Base-by-base conservation (phyloP, 768 basidiomycete genomes). In the Gautieria morchelliformis region DNA sequence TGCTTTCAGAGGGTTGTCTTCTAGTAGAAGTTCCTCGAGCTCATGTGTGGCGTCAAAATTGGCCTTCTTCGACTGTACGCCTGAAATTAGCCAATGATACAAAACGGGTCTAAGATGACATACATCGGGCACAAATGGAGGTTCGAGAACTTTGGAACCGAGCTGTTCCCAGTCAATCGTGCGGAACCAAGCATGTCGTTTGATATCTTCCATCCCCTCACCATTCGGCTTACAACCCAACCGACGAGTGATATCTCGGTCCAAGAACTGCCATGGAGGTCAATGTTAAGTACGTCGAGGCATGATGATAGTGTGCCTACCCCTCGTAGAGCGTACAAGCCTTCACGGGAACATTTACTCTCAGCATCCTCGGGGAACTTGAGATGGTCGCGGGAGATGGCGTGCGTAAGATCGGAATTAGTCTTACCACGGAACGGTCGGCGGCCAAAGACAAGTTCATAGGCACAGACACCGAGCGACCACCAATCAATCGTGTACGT, bases 1-100 rank as follows among this genome's bases (percentile, higher is more conserved):
- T 9, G 95, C 94, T 68, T 97, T 97, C 56, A 99, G 76, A 44
- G 95, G 95, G 64, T 98, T 97, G 67, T 97, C 94, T 70, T 99
- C 95, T 17, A 99, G 73, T 11, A 99, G 71, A 20, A 99, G 77
- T 71, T 99, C 95, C 67, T 99, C 95, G 37, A 99, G 74, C 70
- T 99, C 95, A 66, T 98, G 94, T 12, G 95, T 97, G 27, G 95
- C 94, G 67, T 99, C 95, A 67, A 99, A 99, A 70, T 99, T 97
- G 32, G 95, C 93, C 71, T 96, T 96, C 75, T 97, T 98, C n/a
- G 86, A 85, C 94, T 98, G 66, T 12, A 48, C 12, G 52, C n/a
- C 32, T 14, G 52, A n/a, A 7, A 8, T 14, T 4, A 12, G 40
- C 5, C n/a, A 15, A 14, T 10, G 15, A n/a, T 32, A 12, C 11